Percentiles rank a stretch among this genome's conserved stretches.
These are phyloP conservation scores for Cryptococcus deneoformans DNA, from an alignment of 1,284 basidiomycete species.

Conservation along the genomic window DNA sequence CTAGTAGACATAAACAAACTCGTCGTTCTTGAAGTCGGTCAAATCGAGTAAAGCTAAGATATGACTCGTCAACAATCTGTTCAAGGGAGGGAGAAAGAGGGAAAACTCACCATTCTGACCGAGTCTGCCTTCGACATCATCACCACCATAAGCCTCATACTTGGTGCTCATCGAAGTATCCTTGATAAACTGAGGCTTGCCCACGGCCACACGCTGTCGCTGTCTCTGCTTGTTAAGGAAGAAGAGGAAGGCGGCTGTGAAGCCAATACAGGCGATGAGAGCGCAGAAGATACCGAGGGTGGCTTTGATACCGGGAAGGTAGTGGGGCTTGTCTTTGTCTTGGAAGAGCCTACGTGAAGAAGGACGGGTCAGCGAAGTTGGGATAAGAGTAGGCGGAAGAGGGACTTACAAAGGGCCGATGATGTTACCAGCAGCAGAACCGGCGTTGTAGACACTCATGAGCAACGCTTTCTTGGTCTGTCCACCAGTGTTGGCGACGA, in stretches of 20 bases:
- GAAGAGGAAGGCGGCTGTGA: conserved; percentile 33
- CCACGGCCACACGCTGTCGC: conserved; percentile 41
- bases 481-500: conserved; percentile 44
- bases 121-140: conserved; percentile 9
- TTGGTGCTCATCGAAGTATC: conserved; percentile 42
- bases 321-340: conserved; percentile 40
- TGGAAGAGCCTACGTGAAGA: conserved; percentile 30
- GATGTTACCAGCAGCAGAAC: conserved; percentile 33
- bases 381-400: background rate
- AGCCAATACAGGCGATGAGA: conserved; percentile 30
- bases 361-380: too few species aligned
- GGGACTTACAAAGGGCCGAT: conserved; percentile 19
- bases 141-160: conserved; percentile 32
- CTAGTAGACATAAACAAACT: conserved; percentile 27
- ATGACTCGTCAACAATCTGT: background rate
- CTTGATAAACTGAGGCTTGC: conserved; percentile 41
- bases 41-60: conserved; percentile 22
- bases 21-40: conserved; percentile 43
- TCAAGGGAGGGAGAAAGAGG: background rate
- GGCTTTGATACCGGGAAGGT: conserved; percentile 41
- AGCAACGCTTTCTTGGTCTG: conserved; percentile 49
- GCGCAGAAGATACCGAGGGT: conserved; percentile 44
- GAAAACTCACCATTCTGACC: conserved; percentile 19
- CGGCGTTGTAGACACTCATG: conserved; percentile 36
- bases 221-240: conserved; percentile 42